Evolutionary conservation across 495 filamentous ascomycete species (phyloP).

Genomic region (Articulospora tetracladia): DNA sequence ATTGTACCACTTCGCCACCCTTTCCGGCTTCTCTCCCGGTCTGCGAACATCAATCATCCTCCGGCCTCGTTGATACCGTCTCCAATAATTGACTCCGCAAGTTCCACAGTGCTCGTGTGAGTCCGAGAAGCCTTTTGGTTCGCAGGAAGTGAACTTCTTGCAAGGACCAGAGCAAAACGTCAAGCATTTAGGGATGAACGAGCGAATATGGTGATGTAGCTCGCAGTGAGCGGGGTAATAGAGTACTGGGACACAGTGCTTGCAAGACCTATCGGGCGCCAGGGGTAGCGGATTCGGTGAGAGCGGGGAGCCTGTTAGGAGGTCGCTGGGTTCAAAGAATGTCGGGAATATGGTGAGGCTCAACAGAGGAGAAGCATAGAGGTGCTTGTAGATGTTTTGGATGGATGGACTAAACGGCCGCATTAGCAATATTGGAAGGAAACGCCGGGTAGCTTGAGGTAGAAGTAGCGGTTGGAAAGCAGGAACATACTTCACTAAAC

Average conservation of each 20-base stretch:
- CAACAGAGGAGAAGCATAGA: neutral
- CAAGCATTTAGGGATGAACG: slow-evolving; percentile 2
- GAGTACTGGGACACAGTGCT: slow-evolving; percentile 5
- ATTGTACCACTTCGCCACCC: neutral
- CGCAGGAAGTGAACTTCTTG: neutral
- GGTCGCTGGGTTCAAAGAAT: neutral
- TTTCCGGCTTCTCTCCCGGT: neutral
- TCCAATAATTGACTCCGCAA: neutral
- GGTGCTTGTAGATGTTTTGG: neutral
- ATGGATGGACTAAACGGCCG: neutral
- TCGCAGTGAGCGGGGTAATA: slow-evolving; percentile 13
- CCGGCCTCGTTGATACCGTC: slow-evolving; percentile 1
- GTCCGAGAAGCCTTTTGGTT: neutral
- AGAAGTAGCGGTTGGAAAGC: too few relatives aligned
- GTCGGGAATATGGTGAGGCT: neutral
- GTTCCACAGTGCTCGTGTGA: neutral
- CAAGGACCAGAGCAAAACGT: neutral
- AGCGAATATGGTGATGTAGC: slow-evolving; percentile 10
- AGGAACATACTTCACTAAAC: neutral
- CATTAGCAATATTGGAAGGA: too few relatives aligned
- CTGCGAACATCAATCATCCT: neutral
- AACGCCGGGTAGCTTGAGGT: too few relatives aligned
- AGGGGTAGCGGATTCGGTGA: neutral
- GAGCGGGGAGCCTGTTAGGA: neutral
- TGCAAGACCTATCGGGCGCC: neutral